phyloP scores from a whole-genome alignment of 2,329 filamentous ascomycete genomes.

The Septoria petroselini region DNA sequence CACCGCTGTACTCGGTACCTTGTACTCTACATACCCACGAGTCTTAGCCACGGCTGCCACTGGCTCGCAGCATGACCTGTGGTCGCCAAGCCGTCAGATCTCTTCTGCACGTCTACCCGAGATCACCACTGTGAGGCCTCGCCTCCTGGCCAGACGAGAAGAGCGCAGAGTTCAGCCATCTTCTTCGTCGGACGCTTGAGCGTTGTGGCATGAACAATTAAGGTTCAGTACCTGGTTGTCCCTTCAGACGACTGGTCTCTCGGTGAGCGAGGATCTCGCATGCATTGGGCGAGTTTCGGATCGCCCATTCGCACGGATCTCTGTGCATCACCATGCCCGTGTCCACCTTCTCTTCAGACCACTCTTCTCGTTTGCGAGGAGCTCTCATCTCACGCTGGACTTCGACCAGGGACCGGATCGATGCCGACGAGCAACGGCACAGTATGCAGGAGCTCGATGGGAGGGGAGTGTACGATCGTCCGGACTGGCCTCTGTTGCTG shows the following conservation, averaged over 20 bases:
- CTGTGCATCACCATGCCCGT: constrained; percentile 32
- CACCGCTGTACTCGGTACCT: no score
- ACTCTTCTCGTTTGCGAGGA: constrained; percentile 23
- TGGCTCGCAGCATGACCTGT: constrained; percentile 5
- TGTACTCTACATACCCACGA: no score
- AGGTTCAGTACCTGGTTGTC: constrained; percentile 12
- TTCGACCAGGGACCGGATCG: constrained; percentile 30
- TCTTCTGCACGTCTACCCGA: constrained; percentile 10
- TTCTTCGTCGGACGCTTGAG: background rate
- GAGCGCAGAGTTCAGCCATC: background rate
- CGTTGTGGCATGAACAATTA: constrained; percentile 3
- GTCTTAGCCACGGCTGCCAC: constrained; percentile 1
- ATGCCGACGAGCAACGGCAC: constrained; percentile 31
- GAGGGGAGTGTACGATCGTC: constrained; percentile 30
- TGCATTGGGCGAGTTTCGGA: constrained; percentile 20
- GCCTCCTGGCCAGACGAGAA: background rate
- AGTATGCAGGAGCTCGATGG: constrained; percentile 34
- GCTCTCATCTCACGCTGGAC: constrained; percentile 30
- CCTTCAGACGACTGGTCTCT: constrained; percentile 1
- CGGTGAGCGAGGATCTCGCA: constrained; percentile 21
- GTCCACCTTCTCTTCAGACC: constrained; percentile 30
- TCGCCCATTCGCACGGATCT: constrained; percentile 20
- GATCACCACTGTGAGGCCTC: constrained; percentile 2
- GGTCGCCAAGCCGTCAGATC: constrained; percentile 4
- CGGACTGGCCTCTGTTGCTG: constrained; percentile 32